Percentiles rank a stretch among this genome's conserved stretches.
These are phyloP conservation scores for Suillus clintonianus DNA, from an alignment of 768 basidiomycete species.

Conservation along the genomic window DNA sequence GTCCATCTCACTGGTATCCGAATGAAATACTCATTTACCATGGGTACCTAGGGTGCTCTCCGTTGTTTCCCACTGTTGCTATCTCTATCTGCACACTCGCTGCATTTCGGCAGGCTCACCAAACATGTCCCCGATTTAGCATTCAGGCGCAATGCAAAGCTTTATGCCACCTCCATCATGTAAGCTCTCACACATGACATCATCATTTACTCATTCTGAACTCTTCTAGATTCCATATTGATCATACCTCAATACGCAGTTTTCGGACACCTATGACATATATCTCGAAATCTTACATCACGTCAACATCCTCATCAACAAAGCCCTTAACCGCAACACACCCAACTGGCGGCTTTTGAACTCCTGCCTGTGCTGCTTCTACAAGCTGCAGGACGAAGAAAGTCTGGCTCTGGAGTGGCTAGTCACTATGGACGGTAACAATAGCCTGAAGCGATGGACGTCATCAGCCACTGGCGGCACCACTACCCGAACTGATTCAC, in stretches of 20 bases:
- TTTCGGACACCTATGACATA: conserved; percentile 7
- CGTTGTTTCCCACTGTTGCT: no score
- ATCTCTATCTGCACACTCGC: no score
- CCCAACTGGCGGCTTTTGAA: conserved; percentile 13
- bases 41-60: no score
- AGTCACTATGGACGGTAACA: conserved; percentile 3
- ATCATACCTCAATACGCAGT: background rate
- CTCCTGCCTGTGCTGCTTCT: conserved; percentile 9
- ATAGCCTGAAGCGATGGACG: background rate
- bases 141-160: no score
- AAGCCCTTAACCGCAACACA: background rate
- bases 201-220: no score
- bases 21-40: no score
- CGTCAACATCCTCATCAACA: conserved; percentile 5
- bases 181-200: background rate
- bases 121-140: no score
- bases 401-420: background rate
- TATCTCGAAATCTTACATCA: conserved; percentile 10
- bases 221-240: background rate
- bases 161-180: background rate
- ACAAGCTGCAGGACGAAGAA: conserved; percentile 4
- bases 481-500: background rate
- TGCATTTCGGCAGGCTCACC: no score
- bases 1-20: no score
- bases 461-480: background rate